Conservation (phyloP, 129 eudicot genomes). For the Flaveria sonorensis region DNA sequence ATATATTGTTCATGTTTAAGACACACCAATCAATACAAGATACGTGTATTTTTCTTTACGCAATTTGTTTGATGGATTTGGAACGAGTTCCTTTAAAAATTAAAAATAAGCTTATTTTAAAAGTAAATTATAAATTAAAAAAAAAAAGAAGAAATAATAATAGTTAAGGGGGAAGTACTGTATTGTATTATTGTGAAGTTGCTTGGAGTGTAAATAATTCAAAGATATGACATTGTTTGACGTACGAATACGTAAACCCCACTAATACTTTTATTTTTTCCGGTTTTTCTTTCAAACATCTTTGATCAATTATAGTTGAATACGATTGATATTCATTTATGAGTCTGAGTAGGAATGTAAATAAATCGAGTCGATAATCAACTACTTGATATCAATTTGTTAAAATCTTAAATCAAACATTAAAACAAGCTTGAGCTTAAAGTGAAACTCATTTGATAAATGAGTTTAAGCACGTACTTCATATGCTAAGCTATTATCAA, state of each 20-base stretch:
- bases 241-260: constrained; percentile 8
- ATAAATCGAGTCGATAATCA: too few relatives aligned
- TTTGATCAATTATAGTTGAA: too few relatives aligned
- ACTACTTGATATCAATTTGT: too few relatives aligned
- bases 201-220: constrained; percentile 19
- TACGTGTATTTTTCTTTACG: neutral
- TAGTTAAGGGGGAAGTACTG: neutral
- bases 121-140: too few relatives aligned
- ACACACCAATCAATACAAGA: neutral
- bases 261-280: neutral
- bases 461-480: too few relatives aligned
- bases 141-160: too few relatives aligned
- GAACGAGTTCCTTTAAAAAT: neutral
- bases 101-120: neutral
- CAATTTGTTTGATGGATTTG: neutral
- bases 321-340: too few relatives aligned
- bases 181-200: constrained; percentile 19
- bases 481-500: too few relatives aligned
- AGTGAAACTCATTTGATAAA: neutral
- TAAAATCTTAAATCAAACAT: too few relatives aligned
- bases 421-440: too few relatives aligned
- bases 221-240: constrained; percentile 21
- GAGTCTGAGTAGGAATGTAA: too few relatives aligned
- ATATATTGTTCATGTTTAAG: neutral
- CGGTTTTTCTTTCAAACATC: neutral